Base-by-base conservation (phyloP, 148 eudicot genomes). In the Silene conica region DNA sequence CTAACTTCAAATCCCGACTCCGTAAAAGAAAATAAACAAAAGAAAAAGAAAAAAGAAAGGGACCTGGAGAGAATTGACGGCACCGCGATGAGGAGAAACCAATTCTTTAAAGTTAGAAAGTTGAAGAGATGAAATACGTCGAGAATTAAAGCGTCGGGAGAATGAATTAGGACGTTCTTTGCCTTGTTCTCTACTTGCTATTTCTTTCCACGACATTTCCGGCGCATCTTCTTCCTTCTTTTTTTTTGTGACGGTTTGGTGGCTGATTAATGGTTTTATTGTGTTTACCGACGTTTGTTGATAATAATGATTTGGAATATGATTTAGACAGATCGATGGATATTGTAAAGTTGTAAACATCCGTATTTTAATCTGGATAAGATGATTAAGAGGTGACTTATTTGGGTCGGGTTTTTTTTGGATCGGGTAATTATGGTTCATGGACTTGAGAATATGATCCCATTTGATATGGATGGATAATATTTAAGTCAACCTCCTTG, bases 61-160 rank as follows among this genome's bases (percentile, higher is more conserved):
- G 77, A 90, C 98, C 98, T 94, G 96, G 70, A 94, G 96, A 50
- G 98, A 91, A 58, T 94, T 94, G 62, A 94, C 69, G 76, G 98
- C 85, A 43, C 92, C 98, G 16, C 93, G 97, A 72, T 94, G 98
- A 73, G 97, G 84, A 50, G 97, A 94, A 70, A 91, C 70, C 54
- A 94, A 78, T 59, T 94, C 96, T 71, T 91, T 94, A 85, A 77
- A 72, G 76, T 94, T 94, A 43, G 98, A 94, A 71, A 94, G 90
- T 18, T 83, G 90, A 64, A 94, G 85, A 18, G 93, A 88, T 1
- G 93, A 80, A 67, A 83, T 45, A 46, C 98, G 86, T 58, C 70
- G 76, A 15, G 87, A 84, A 72, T 80, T 87, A 76, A 94, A 48
- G 75, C 89, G 88, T 82, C 66, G 85, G 76, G 78, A 62, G 84